Conservation (phyloP, 495 filamentous ascomycete genomes). For the Clavariopsis aquatica region DNA sequence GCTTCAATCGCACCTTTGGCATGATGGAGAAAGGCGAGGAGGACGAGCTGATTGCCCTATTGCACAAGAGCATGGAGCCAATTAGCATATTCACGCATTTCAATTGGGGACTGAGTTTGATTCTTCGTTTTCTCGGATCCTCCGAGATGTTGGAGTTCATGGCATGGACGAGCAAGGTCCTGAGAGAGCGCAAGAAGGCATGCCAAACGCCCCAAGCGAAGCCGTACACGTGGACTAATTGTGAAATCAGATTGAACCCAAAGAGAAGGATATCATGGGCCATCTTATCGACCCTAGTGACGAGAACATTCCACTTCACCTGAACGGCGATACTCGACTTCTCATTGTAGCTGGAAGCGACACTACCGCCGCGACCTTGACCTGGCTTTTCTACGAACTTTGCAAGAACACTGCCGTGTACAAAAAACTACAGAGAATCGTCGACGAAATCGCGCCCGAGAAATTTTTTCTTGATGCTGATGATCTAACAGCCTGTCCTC, state of each 20-base stretch:
- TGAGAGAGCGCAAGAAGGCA: slow-evolving; percentile 32
- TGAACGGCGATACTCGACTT: slow-evolving; percentile 22
- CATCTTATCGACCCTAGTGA: slow-evolving; percentile 22
- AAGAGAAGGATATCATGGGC: slow-evolving; percentile 25
- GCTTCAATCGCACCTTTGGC: slow-evolving; percentile 52
- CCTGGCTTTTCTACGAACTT: slow-evolving; percentile 31
- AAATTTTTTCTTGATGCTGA: slow-evolving; percentile 18
- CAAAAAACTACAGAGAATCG: slow-evolving; percentile 12
- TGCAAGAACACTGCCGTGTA: slow-evolving; percentile 18
- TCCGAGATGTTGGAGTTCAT: slow-evolving; percentile 27
- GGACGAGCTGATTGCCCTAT: slow-evolving; percentile 24
- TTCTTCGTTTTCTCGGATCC: not conserved
- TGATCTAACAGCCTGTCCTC: slow-evolving; percentile 15
- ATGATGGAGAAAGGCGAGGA: slow-evolving; percentile 35
- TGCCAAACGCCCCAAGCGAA: not conserved
- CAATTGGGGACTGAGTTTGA: slow-evolving; percentile 12
- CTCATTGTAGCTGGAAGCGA: slow-evolving; percentile 36
- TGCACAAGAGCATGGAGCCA: slow-evolving; percentile 25
- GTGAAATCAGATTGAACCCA: slow-evolving; percentile 14
- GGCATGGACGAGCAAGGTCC: slow-evolving; percentile 15
- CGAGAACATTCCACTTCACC: slow-evolving; percentile 13
- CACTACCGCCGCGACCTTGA: slow-evolving; percentile 30
- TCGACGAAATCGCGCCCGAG: slow-evolving; percentile 12
- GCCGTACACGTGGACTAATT: not conserved
- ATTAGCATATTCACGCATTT: slow-evolving; percentile 12